Percentiles rank a stretch among this genome's conserved stretches.
Evolutionary conservation across 1,284 basidiomycete genomes (phyloP).

Genomic region (Cutaneotrichosporon cavernicola): DNA sequence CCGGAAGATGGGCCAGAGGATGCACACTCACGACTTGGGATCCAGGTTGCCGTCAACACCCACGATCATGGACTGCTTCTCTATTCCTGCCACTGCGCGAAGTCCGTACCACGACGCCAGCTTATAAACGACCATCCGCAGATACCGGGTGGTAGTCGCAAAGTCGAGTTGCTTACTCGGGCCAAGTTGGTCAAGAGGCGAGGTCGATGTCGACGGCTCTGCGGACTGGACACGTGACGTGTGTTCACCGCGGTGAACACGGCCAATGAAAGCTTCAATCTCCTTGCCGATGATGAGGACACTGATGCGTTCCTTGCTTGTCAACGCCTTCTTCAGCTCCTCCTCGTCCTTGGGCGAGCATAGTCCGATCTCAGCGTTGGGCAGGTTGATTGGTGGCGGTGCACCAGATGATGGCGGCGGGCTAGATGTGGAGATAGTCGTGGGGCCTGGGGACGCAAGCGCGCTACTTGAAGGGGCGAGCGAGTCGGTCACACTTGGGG

Average conservation of each 20-base stretch:
- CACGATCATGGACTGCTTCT: constrained; percentile 34
- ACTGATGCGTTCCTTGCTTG: constrained; percentile 46
- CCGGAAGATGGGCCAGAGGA: no score
- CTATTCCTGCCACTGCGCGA: constrained; percentile 32
- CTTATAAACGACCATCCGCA: constrained; percentile 51
- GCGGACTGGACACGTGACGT: constrained; percentile 15
- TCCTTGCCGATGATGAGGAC: constrained; percentile 45
- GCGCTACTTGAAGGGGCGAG: constrained; percentile 18
- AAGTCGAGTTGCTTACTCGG: constrained; percentile 31
- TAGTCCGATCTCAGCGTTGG: constrained; percentile 41
- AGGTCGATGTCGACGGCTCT: constrained; percentile 15
- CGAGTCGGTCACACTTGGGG: constrained; percentile 21
- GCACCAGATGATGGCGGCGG: constrained; percentile 11
- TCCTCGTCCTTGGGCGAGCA: constrained; percentile 39
- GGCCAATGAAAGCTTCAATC: constrained; percentile 41
- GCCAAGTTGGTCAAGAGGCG: constrained; percentile 26
- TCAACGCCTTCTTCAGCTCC: constrained; percentile 40
- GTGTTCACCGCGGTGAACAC: constrained; percentile 27
- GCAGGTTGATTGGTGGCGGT: constrained; percentile 6
- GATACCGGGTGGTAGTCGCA: constrained; percentile 39
- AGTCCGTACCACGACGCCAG: constrained; percentile 50
- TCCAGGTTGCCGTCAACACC: constrained; percentile 38
- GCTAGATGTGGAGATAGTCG: constrained; percentile 20
- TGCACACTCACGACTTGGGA: constrained; percentile 33
- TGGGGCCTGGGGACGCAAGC: constrained; percentile 20